Evolutionary conservation across 139 green algal genomes (phyloP), one percentile per base, ranked within the genome.

Genomic region (Monoraphidium neglectum): DNA sequence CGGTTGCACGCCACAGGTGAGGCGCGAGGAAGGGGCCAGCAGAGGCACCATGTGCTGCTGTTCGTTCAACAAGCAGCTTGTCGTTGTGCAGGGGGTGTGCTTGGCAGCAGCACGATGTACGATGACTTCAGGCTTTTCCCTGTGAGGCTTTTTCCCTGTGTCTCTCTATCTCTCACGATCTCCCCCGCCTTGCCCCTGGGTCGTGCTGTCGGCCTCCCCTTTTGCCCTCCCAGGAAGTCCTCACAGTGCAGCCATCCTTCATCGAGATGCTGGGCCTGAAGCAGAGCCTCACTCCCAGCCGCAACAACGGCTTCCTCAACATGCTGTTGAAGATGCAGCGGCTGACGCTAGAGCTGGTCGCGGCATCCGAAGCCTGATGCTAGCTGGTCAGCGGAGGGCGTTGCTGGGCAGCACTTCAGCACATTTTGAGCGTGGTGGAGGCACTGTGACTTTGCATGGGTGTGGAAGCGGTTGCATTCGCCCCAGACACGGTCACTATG

Each of bases 271-370:
- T 99, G 64, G 97, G 97, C 3, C 82, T 99, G 68, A 91, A 94
- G 75, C 96, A 98, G 88, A 95, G 83, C 72, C 86, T 99, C 32
- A 99, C 95, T 1, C 97, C 96, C 33, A 94, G 86, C 10, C 86
- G 96, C 73, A 99, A 98, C 86, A 99, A 99, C 85, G 97, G 97
- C 62, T 99, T 98, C 83, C 84, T 98, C 28, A 98, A 98, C 87
- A 98, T 98, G 93, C 93, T 98, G 75, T 79, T 82, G 51, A 82
- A 97, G 18, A 98, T 98, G 92, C 94, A 98, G 83, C 87, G 87
- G 53, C 28, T 61, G 1, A 80, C 75, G 38, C 40, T 80, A 4
- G 65, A 12, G 18, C 51, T 80, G 12, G 28, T 61, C 65, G 75
- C 68, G 40, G 24, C 56, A n/a, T n/a, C n/a, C n/a, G n/a, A n/a